Evolutionary conservation across 2,329 filamentous ascomycete species (phyloP).

Genomic region (Grosmannia serpens): DNA sequence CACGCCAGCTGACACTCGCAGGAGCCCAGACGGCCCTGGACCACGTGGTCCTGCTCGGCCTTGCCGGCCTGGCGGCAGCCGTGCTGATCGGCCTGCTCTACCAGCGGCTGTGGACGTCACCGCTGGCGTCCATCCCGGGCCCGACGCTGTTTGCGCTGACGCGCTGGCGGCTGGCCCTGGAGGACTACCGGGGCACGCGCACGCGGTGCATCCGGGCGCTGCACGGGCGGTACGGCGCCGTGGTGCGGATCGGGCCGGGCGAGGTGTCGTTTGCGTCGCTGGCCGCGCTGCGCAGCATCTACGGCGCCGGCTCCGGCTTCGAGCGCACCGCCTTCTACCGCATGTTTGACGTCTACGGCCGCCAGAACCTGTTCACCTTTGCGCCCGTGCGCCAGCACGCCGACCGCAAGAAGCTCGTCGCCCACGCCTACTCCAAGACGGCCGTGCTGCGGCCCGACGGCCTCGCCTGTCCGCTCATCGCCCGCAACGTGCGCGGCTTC

Average conservation of each 20-base stretch:
- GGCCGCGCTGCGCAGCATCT: conserved; percentile 37
- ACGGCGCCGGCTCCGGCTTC: conserved; percentile 39
- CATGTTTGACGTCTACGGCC: conserved; percentile 43
- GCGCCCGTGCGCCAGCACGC: conserved; percentile 28
- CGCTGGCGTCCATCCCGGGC: conserved; percentile 19
- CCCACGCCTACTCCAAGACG: conserved; percentile 41
- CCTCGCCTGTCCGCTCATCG: conserved; percentile 26
- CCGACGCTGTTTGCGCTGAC: conserved; percentile 28
- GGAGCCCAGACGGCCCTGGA: not conserved
- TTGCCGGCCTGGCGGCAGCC: not conserved
- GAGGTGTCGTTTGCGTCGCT: conserved; percentile 31
- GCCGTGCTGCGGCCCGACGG: conserved; percentile 23
- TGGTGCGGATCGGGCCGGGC: conserved; percentile 34
- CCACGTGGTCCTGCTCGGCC: not conserved
- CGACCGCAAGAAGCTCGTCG: conserved; percentile 38
- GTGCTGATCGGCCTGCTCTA: not conserved
- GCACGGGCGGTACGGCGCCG: conserved; percentile 32
- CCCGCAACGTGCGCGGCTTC: conserved; percentile 9
- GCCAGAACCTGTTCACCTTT: conserved; percentile 42
- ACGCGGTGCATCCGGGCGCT: conserved; percentile 29
- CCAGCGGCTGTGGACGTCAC: conserved; percentile 2
- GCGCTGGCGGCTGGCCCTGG: conserved; percentile 31
- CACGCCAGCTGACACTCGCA: not conserved
- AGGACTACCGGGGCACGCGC: conserved; percentile 30
- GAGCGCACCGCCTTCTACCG: conserved; percentile 39